Percentiles rank a stretch among this genome's conserved stretches.
Evolutionary conservation across 805 yeast genomes (phyloP).

Genomic region (Saccharomycopsis sp.): DNA sequence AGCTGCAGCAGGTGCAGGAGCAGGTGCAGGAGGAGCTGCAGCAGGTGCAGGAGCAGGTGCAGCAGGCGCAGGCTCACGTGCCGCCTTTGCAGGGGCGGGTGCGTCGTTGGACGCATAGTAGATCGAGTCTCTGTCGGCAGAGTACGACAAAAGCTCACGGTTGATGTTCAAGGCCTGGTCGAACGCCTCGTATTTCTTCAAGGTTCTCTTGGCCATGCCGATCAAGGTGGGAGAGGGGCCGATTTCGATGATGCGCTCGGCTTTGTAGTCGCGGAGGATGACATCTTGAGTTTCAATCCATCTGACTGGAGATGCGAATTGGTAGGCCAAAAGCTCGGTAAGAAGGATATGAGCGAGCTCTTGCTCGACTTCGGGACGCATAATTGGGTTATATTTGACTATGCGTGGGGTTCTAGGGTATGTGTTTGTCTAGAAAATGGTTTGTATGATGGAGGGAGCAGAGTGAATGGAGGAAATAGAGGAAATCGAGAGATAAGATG

Average conservation of each 20-base stretch:
- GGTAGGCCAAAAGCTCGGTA: slow-evolving; percentile 95
- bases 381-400: too few species aligned
- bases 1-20: slow-evolving; percentile 28
- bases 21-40: slow-evolving; percentile 23
- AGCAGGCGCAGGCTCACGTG: slow-evolving; percentile 33
- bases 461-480: too few species aligned
- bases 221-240: slow-evolving; percentile 99
- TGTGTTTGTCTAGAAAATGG: too few species aligned
- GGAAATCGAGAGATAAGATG: too few species aligned
- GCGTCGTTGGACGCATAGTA: slow-evolving; percentile 64
- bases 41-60: slow-evolving; percentile 30
- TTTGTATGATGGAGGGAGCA: too few species aligned
- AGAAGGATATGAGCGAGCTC: slow-evolving; percentile 91
- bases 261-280: slow-evolving; percentile 84
- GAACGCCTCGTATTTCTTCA: slow-evolving; percentile 93
- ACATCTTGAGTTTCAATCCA: slow-evolving; percentile 99
- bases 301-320: slow-evolving; percentile 98
- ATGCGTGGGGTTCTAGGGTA: too few species aligned
- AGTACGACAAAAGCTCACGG: slow-evolving; percentile 90
- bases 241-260: slow-evolving; percentile 96
- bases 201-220: slow-evolving; percentile 97
- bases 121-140: slow-evolving; percentile 93
- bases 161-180: slow-evolving; percentile 87
- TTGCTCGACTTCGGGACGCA: slow-evolving; percentile 91
- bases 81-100: slow-evolving; percentile 36